Percentiles rank a stretch among this genome's conserved stretches.
These are phyloP conservation scores for Cardamine resedifolia DNA, from an alignment of 345 rosid genomes.

Conservation along the genomic window DNA sequence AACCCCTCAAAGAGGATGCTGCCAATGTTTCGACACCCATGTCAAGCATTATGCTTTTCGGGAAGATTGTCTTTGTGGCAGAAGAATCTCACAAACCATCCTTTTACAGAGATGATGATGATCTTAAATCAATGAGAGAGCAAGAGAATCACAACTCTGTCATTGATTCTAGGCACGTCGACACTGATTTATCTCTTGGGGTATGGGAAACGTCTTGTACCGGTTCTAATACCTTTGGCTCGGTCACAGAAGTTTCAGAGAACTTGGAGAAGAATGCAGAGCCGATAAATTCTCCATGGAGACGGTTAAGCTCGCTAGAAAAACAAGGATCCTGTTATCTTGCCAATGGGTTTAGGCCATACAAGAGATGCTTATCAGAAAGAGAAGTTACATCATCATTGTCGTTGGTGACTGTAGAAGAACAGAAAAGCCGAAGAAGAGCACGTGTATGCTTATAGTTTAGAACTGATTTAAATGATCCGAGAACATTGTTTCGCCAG, in stretches of 20 bases:
- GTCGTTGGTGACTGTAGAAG: conserved; percentile 39
- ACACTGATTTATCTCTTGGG: conserved; percentile 47
- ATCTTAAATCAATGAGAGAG: conserved; percentile 8
- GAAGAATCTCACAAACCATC: conserved; percentile 35
- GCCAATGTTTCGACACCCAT: conserved; percentile 5
- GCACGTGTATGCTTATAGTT: conserved; percentile 28
- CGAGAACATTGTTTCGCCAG: background rate
- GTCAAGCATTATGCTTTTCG: conserved; percentile 66
- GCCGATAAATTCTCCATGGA: conserved; percentile 37
- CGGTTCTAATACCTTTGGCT: conserved; percentile 41
- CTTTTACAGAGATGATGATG: background rate
- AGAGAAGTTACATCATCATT: conserved; percentile 46
- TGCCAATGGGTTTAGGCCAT: conserved; percentile 57
- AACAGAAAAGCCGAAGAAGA: conserved; percentile 31
- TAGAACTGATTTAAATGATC: conserved; percentile 2
- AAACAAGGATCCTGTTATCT: background rate
- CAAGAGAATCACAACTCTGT: conserved; percentile 17
- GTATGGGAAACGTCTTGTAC: conserved; percentile 45
- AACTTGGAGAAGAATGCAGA: conserved; percentile 45
- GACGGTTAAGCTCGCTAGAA: conserved; percentile 13
- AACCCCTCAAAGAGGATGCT: conserved; percentile 30
- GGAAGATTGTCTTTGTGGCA: conserved; percentile 51
- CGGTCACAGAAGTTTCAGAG: conserved; percentile 39
- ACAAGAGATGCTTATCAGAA: conserved; percentile 67
- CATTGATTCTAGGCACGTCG: conserved; percentile 28